A percentile compares a stretch with the other conserved stretches of the same genome.
These are phyloP conservation scores for Trichoderma koningiopsis DNA, from an alignment of 2,329 filamentous ascomycete species.

Conservation along the genomic window DNA sequence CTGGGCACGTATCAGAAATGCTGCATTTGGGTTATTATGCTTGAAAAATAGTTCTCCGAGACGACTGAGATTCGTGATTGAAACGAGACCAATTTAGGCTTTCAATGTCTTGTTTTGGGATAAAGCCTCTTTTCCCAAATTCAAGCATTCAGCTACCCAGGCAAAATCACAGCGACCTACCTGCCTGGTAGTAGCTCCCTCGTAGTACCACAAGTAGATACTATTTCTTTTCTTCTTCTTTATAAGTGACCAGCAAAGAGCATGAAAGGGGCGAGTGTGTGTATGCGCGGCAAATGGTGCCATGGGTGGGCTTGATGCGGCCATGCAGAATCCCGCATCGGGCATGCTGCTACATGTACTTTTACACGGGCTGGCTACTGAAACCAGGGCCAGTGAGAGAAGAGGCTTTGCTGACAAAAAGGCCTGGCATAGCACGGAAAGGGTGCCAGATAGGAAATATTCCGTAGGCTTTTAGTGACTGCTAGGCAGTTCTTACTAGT, in stretches of 20 bases:
- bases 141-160: background rate
- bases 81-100: background rate
- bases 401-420: background rate
- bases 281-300: background rate
- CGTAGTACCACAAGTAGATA: too few relatives aligned
- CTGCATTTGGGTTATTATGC: background rate
- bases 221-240: background rate
- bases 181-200: background rate
- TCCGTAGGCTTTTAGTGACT: background rate
- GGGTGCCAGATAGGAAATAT: background rate
- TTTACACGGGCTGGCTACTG: background rate
- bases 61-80: background rate
- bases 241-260: background rate
- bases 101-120: background rate
- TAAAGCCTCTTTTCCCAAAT: background rate
- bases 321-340: constrained; percentile 3
- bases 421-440: background rate
- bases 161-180: background rate
- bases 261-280: background rate
- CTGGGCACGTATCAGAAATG: background rate
- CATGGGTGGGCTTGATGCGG: constrained; percentile 6
- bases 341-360: background rate
- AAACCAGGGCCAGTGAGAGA: background rate
- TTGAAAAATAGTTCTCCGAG: background rate
- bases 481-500: too few relatives aligned